phyloP scores from a whole-genome alignment of 306 rosid species.

The Datisca glomerata region DNA sequence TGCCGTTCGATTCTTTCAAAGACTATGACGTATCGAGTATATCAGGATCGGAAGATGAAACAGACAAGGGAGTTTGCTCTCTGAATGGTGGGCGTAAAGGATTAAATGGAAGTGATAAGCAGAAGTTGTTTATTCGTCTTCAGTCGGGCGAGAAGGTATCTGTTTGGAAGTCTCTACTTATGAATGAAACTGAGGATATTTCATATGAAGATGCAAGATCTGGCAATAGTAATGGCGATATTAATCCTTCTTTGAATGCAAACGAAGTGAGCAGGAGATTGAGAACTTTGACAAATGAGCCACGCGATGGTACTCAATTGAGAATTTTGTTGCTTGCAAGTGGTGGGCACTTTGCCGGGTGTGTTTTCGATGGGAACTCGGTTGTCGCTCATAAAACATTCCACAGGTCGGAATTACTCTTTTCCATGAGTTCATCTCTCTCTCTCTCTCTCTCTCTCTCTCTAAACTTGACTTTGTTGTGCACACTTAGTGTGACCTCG shows the following conservation, averaged over 20 bases:
- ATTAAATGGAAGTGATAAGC: constrained; percentile 29
- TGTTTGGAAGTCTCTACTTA: constrained; percentile 67
- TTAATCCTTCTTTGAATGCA: constrained; percentile 12
- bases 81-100: constrained; percentile 16
- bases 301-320: constrained; percentile 48
- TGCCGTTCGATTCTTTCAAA: constrained; percentile 74
- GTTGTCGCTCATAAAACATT: constrained; percentile 91
- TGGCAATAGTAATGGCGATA: not conserved
- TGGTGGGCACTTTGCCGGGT: constrained; percentile 92
- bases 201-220: constrained; percentile 21
- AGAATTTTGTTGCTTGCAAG: constrained; percentile 80
- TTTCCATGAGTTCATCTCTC: not conserved
- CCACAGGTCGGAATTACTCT: constrained; percentile 78
- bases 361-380: constrained; percentile 72
- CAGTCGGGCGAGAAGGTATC: constrained; percentile 58
- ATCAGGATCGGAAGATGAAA: constrained; percentile 87
- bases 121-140: constrained; percentile 45
- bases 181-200: constrained; percentile 45
- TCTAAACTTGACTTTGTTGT: no score
- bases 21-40: constrained; percentile 88
- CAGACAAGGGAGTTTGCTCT: constrained; percentile 28
- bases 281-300: constrained; percentile 40
- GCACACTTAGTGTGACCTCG: no score
- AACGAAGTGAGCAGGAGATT: constrained; percentile 41
- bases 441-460: constrained; percentile 3